These are phyloP conservation scores for Fraxinus sp. DNA, from an alignment of 305 asterid genomes.

Conservation along the genomic window DNA sequence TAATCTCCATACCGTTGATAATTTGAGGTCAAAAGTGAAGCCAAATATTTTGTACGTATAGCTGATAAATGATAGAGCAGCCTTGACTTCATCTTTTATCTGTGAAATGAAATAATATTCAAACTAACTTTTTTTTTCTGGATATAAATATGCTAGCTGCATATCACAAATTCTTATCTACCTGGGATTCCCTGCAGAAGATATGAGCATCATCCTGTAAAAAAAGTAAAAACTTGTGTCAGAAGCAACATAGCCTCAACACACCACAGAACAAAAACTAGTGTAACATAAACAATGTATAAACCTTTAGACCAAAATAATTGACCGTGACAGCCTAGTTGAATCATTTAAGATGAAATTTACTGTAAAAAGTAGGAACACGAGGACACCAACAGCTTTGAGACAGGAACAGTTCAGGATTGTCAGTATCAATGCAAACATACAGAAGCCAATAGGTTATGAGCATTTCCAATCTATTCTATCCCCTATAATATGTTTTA, in stretches of 20 bases:
- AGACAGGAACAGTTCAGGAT: conserved; percentile 9
- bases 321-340: neutral
- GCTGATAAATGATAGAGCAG: conserved; percentile 78
- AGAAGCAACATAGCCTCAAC: conserved; percentile 25
- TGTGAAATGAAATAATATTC: conserved; percentile 35
- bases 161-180: conserved; percentile 33
- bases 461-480: conserved; percentile 13
- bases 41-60: conserved; percentile 74
- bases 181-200: conserved; percentile 98
- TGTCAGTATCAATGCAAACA: neutral
- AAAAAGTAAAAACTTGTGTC: conserved; percentile 29
- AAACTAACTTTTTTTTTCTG: conserved; percentile 4
- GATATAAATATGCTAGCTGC: conserved; percentile 7
- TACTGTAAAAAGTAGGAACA: conserved; percentile 7
- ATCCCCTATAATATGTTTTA: neutral
- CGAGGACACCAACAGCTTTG: neutral
- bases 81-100: conserved; percentile 97
- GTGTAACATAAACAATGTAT: neutral
- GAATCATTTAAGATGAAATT: conserved; percentile 4
- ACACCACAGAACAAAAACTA: conserved; percentile 20
- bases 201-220: conserved; percentile 99
- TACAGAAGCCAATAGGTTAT: conserved; percentile 2
- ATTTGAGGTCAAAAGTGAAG: conserved; percentile 89
- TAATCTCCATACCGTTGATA: conserved; percentile 75
- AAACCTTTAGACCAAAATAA: conserved; percentile 8